Conservation (phyloP, 106 monocot genomes). For the Gastrodia elata region DNA sequence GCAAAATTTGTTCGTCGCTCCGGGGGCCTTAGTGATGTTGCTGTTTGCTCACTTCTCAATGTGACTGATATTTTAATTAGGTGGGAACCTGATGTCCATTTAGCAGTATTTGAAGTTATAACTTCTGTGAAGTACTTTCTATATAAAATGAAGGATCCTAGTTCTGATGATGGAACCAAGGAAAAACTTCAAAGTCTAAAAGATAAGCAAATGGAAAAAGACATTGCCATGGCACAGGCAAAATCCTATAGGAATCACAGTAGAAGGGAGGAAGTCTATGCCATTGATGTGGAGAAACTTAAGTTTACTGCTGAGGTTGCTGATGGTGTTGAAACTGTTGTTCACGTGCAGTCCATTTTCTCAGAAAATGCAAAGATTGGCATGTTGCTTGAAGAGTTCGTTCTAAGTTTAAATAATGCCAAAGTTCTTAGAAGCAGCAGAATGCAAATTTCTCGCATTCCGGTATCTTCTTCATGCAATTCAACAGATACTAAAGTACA, state of each 20-base stretch:
- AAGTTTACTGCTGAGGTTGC: slow-evolving; percentile 81
- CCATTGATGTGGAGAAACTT: slow-evolving; percentile 75
- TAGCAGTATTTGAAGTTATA: slow-evolving; percentile 53
- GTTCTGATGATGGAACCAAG: slow-evolving; percentile 26
- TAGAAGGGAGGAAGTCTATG: slow-evolving; percentile 72
- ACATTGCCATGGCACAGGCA: slow-evolving; percentile 20
- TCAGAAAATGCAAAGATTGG: slow-evolving; percentile 97
- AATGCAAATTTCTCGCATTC: slow-evolving; percentile 88
- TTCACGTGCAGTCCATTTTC: slow-evolving; percentile 83
- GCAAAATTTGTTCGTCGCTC: slow-evolving; percentile 85
- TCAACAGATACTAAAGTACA: slow-evolving; percentile 36
- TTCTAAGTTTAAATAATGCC: slow-evolving; percentile 59
- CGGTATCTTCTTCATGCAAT: slow-evolving; percentile 38
- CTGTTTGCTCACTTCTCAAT: slow-evolving; percentile 81
- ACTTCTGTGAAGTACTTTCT: slow-evolving; percentile 48
- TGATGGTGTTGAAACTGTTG: slow-evolving; percentile 77
- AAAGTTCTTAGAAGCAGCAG: slow-evolving; percentile 73
- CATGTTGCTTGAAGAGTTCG: slow-evolving; percentile 65
- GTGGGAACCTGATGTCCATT: slow-evolving; percentile 95
- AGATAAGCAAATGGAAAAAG: slow-evolving; percentile 13
- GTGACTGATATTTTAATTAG: slow-evolving; percentile 65
- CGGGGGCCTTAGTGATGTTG: slow-evolving; percentile 58
- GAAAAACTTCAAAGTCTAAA: slow-evolving; percentile 21
- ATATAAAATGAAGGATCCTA: slow-evolving; percentile 32
- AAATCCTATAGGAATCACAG: slow-evolving; percentile 39